Base-by-base conservation (phyloP, 2,329 filamentous ascomycete genomes). In the Pyrenophora graminea region DNA sequence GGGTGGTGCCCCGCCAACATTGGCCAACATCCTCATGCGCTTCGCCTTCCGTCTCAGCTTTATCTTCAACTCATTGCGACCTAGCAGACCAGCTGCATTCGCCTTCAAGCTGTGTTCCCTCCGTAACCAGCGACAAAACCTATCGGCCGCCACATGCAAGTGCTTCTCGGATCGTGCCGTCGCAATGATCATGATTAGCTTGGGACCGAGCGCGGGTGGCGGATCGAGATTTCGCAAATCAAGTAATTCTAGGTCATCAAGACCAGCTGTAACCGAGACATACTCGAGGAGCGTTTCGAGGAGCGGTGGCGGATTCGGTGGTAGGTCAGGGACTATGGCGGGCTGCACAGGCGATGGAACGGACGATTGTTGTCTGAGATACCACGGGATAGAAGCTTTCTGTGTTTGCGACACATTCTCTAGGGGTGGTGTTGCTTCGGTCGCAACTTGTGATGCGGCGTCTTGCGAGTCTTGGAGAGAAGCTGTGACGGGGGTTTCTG, bases 101-200 rank as follows among this genome's bases (percentile, higher is more conserved):
- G 93, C 90, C 2, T 82, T 77, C 32, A 97, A 76, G 47, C 86
- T 85, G 72, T 90, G 84, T 10, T 85, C 83, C 36, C 82, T 85
- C 45, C 91, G 82, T 38, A 97, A 77, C 88, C 90, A 97, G 51
- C 93, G 84, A 58, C 92, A 90, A 21, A 96, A 82, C n/a, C 91
- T 85, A 67, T 96, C 91, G 0, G 92, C 91, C 1, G 90, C 90
- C 18, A 96, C 88, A 68, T 96, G 93, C 31, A 99, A 79, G 76
- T 99, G 94, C 45, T 93, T 91, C 72, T 97, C 90, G 64, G 90
- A 95, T 51, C 94, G 87, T 12, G 93, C 90, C 7, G 91, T 96
- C 34, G 89, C 91, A 58, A 99, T 85, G 25, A 99, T 76, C 94
- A 97, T 97, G 46, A 99, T 82, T 23, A 97, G 81, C 64, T 93